A percentile compares a stretch with the other conserved stretches of the same genome.
Evolutionary conservation across 352 stramenopile genomes (phyloP).

Genomic region (Globisporangium nagaii): DNA sequence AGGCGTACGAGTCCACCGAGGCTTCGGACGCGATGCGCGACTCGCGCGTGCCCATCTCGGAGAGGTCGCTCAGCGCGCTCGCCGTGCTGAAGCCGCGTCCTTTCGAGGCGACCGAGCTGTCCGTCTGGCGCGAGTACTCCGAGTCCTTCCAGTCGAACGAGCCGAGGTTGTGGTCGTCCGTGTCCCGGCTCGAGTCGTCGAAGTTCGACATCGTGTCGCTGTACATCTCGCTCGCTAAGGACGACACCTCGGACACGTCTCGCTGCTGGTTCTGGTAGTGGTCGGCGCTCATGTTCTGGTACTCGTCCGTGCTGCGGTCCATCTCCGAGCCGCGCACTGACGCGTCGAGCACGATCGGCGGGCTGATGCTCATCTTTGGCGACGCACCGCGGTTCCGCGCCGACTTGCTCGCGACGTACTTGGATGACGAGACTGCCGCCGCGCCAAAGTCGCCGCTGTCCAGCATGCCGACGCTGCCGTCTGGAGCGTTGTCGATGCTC

Average conservation of each 20-base stretch:
- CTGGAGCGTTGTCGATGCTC: constrained; percentile 11
- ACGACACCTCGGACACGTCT: constrained; percentile 44
- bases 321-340: constrained; percentile 37
- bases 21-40: constrained; percentile 53
- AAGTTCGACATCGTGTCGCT: constrained; percentile 50
- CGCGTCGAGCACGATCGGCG: constrained; percentile 30
- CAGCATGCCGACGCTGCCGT: constrained; percentile 29
- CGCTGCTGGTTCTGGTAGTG: constrained; percentile 19
- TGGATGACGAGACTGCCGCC: too few species aligned
- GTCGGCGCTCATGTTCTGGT: constrained; percentile 11
- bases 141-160: constrained; percentile 45
- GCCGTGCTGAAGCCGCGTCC: constrained; percentile 37
- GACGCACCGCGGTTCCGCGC: constrained; percentile 31
- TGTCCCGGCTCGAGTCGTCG: constrained; percentile 33
- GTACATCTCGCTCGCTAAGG: constrained; percentile 32
- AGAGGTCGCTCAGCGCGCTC: constrained; percentile 35
- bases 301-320: constrained; percentile 20
- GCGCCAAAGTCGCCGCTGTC: constrained; percentile 22
- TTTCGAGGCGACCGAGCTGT: constrained; percentile 18
- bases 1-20: constrained; percentile 71
- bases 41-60: constrained; percentile 29
- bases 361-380: constrained; percentile 30
- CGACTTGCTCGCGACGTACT: constrained; percentile 46
- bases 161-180: constrained; percentile 36
- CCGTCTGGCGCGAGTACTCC: constrained; percentile 22